These are phyloP conservation scores for Stellera chamaejasme DNA, from an alignment of 345 rosid genomes.

Conservation along the genomic window DNA sequence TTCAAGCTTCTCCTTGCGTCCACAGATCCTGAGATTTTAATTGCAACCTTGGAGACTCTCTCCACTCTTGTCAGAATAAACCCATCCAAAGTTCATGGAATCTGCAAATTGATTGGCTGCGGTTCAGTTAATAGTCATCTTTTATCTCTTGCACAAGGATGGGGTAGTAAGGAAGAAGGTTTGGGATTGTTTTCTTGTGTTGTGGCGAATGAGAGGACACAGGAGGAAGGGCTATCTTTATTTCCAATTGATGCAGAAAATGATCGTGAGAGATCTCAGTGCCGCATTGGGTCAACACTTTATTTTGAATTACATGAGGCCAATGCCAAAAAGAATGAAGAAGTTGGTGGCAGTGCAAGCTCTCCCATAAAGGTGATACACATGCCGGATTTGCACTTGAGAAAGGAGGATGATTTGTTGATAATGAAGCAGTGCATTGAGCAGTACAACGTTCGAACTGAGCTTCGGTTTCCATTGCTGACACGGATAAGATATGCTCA, in stretches of 20 bases:
- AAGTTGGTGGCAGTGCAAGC: slow-evolving; percentile 18
- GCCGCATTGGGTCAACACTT: slow-evolving; percentile 71
- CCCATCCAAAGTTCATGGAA: slow-evolving; percentile 82
- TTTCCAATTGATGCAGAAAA: slow-evolving; percentile 70
- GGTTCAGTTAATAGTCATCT: slow-evolving; percentile 77
- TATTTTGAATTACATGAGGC: slow-evolving; percentile 81
- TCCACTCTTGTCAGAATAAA: slow-evolving; percentile 83
- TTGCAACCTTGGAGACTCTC: slow-evolving; percentile 82
- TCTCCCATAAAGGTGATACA: slow-evolving; percentile 53
- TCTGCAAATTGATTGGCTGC: slow-evolving; percentile 81
- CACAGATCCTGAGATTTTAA: slow-evolving; percentile 89
- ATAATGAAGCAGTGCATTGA: slow-evolving; percentile 80
- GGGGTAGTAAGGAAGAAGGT: slow-evolving; percentile 99
- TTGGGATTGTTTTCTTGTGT: slow-evolving; percentile 87
- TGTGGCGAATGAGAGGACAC: slow-evolving; percentile 76
- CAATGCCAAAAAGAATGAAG: slow-evolving; percentile 32
- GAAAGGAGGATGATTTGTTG: slow-evolving; percentile 75
- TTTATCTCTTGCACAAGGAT: slow-evolving; percentile 88
- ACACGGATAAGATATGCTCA: slow-evolving; percentile 92
- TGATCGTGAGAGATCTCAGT: slow-evolving; percentile 52
- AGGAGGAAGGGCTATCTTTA: slow-evolving; percentile 73
- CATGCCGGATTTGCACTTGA: slow-evolving; percentile 70
- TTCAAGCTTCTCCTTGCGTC: slow-evolving; percentile 89
- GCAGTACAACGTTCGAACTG: slow-evolving; percentile 62
- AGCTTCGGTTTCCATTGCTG: slow-evolving; percentile 75